Conservation (phyloP, 352 stramenopile species). For the Pythium phragmiticola region DNA sequence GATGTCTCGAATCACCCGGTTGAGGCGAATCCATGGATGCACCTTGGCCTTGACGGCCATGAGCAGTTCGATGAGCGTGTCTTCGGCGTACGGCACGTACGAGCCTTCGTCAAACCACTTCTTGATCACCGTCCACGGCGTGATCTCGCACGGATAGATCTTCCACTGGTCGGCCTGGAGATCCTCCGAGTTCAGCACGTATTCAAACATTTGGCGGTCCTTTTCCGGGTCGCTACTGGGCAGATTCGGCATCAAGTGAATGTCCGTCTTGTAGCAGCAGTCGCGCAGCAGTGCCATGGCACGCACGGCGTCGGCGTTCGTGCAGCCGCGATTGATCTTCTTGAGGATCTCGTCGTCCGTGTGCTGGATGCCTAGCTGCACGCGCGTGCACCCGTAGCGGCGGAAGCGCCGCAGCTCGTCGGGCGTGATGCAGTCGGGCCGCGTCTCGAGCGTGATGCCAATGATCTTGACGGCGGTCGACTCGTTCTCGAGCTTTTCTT, state of each 20-base stretch:
- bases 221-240: conserved; percentile 80
- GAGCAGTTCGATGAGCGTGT: conserved; percentile 86
- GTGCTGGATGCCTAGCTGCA: conserved; percentile 92
- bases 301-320: conserved; percentile 60
- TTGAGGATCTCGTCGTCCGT: conserved; percentile 89
- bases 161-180: conserved; percentile 95
- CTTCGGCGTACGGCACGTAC: conserved; percentile 89
- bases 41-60: conserved; percentile 90
- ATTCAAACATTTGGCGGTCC: conserved; percentile 90
- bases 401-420: conserved; percentile 85
- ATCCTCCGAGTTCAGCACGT: conserved; percentile 82
- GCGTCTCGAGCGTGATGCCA: conserved; percentile 89
- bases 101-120: conserved; percentile 88
- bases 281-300: conserved; percentile 88
- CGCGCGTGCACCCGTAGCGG: conserved; percentile 83
- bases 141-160: conserved; percentile 94
- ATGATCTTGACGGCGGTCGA: conserved; percentile 85
- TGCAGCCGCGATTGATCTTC: conserved; percentile 91
- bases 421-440: conserved; percentile 89
- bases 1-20: conserved; percentile 93
- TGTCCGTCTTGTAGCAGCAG: conserved; percentile 93
- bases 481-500: conserved; percentile 91
- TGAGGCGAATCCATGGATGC: conserved; percentile 94
- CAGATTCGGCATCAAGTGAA: conserved; percentile 93
- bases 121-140: conserved; percentile 89